phyloP scores from a whole-genome alignment of 257 asterid species.

The Solanum sitiens region DNA sequence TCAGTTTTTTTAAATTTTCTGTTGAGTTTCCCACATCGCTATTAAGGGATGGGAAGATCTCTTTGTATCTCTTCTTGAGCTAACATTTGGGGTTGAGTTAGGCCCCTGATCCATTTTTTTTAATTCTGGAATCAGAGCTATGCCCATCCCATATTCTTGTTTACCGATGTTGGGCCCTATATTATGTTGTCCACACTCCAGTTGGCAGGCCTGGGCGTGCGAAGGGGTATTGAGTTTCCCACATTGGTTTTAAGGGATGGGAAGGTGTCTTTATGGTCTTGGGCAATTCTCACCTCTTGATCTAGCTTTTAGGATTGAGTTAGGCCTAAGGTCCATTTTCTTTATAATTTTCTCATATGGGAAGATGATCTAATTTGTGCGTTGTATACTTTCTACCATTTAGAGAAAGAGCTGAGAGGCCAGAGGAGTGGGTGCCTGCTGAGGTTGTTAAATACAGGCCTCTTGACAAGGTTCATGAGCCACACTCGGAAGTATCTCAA shows the following conservation, averaged over 20 bases:
- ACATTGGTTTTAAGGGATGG: background rate
- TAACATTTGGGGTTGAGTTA: background rate
- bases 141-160: background rate
- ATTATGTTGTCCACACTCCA: background rate
- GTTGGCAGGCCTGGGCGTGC: background rate
- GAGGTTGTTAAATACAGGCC: constrained; percentile 24
- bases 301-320: background rate
- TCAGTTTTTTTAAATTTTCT: background rate
- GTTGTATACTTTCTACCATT: background rate
- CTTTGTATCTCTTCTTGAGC: background rate
- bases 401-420: constrained; percentile 78
- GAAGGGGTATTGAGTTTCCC: background rate
- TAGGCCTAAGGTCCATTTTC: background rate
- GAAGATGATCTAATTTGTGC: background rate
- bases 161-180: background rate
- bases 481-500: constrained; percentile 22
- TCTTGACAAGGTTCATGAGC: constrained; percentile 11
- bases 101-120: background rate
- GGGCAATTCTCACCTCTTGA: background rate
- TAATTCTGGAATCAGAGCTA: background rate
- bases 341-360: background rate
- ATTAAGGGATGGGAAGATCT: background rate
- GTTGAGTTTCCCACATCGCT: background rate
- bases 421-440: constrained; percentile 91
- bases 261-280: background rate